Base-by-base conservation (phyloP, 2,329 filamentous ascomycete species). In the Pleurostoma richardsiae region DNA sequence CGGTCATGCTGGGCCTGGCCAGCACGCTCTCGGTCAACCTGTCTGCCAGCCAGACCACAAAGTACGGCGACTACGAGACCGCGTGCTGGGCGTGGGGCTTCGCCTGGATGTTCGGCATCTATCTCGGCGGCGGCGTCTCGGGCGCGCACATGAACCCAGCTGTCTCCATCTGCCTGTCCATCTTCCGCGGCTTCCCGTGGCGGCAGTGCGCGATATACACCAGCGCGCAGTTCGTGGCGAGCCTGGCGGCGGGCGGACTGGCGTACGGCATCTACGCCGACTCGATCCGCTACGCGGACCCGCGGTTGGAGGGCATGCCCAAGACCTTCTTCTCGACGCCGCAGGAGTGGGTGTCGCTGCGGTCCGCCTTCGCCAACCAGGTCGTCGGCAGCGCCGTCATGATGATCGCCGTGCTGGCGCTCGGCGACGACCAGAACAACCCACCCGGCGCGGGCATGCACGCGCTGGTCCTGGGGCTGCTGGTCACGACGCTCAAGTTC, bases 181-280 rank as follows among this genome's bases (percentile, higher is more conserved):
- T 69, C 0, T 69, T 67, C 45, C 61, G 66, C 4, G 64, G 64
- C 0, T 69, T 68, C 11, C 65, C 65, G 3, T 66, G 63, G 63
- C 48, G 51, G 27, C 58, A 59, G 10, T 68, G 66, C 11, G 43
- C 47, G 27, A 36, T 58, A 10, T 67, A 65, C 43, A 44, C 65
- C 8, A 6, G 53, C 6, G 57, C 56, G 4, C 63, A 66, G 50
- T 57, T 66, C n/a, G 2, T 59, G 5, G 62, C 57, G 5, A 54
- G 58, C n/a, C 51, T 64, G 6, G 54, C 51, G 3, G 63, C 61
- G 1, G 62, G 53, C 1, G 60, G 56, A 2, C 52, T 65, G 1
- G 62, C 60, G 2, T 65, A 58, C 45, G 60, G 54, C 29, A 52
- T 62, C 36, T 65, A 59, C 51, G 53, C 54, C 19, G 59, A 62